Conservation (phyloP, 345 rosid species). For the Noccaea caerulescens region DNA sequence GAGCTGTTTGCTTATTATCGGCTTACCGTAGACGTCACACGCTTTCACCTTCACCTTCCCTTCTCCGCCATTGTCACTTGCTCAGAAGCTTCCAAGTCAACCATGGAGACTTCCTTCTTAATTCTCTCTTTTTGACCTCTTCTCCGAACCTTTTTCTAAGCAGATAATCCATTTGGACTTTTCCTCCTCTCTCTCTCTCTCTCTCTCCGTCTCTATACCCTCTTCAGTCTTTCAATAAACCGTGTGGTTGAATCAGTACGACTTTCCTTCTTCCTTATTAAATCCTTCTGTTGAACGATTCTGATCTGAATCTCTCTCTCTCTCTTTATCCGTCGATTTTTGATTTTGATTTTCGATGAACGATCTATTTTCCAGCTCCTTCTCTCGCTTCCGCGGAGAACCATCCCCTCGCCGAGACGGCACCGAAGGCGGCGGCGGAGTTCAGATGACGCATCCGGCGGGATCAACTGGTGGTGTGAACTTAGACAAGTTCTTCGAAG, state of each 20-base stretch:
- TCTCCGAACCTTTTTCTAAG: neutral
- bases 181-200: constrained; percentile 8
- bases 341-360: constrained; percentile 52
- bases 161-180: constrained; percentile 18
- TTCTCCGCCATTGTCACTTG: constrained; percentile 28
- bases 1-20: neutral
- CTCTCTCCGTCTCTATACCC: neutral
- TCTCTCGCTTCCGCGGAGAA: constrained; percentile 57
- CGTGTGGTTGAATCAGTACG: constrained; percentile 35
- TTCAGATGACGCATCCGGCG: constrained; percentile 40
- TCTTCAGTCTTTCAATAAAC: constrained; percentile 22
- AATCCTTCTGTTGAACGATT: constrained; percentile 6
- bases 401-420: constrained; percentile 50
- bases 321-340: neutral
- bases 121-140: constrained; percentile 31
- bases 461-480: constrained; percentile 62
- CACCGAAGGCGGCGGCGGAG: constrained; percentile 22
- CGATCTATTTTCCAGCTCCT: constrained; percentile 79
- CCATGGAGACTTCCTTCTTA: constrained; percentile 20
- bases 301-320: constrained; percentile 28
- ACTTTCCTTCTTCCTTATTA: constrained; percentile 16
- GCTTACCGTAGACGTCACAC: neutral
- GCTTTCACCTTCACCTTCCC: constrained; percentile 27
- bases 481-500: constrained; percentile 82
- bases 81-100: constrained; percentile 44